Percentiles rank a stretch among this genome's conserved stretches.
phyloP scores from a whole-genome alignment of 106 monocot genomes.

The Iris macrosiphon region DNA sequence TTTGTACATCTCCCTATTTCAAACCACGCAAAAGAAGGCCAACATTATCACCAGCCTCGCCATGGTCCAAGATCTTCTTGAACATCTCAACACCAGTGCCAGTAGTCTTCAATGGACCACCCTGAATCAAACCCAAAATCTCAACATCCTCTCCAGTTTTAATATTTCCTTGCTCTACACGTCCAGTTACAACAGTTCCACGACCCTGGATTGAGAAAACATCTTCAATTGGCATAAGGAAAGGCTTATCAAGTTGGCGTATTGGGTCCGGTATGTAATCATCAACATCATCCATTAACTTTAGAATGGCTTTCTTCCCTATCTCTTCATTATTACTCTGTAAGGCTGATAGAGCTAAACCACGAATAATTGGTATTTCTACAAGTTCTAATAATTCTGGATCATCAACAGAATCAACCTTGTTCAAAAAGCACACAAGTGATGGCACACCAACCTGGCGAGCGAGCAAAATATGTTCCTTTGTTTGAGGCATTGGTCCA shows the following conservation, averaged over 20 bases:
- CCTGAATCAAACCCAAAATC: constrained; percentile 53
- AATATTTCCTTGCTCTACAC: constrained; percentile 42
- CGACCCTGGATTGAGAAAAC: constrained; percentile 95
- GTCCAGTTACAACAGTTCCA: constrained; percentile 75
- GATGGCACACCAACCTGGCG: constrained; percentile 99
- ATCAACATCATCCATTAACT: constrained; percentile 95
- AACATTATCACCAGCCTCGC: constrained; percentile 10
- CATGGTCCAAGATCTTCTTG: constrained; percentile 29
- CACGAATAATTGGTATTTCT: constrained; percentile 90
- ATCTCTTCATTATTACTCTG: constrained; percentile 92
- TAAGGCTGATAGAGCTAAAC: constrained; percentile 90
- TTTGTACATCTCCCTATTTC: no score
- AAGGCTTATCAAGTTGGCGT: constrained; percentile 82
- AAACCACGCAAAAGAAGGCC: background rate
- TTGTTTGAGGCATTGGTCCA: constrained; percentile 98
- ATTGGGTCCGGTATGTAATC: constrained; percentile 91
- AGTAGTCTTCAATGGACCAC: constrained; percentile 27
- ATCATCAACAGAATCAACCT: constrained; percentile 98
- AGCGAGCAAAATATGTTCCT: constrained; percentile 94
- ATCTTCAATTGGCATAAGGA: constrained; percentile 99
- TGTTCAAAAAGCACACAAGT: constrained; percentile 93
- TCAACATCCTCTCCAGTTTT: constrained; percentile 30
- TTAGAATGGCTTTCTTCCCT: constrained; percentile 79
- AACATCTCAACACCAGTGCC: constrained; percentile 31
- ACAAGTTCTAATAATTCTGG: constrained; percentile 95